phyloP scores from a whole-genome alignment of 495 filamentous ascomycete genomes.

The Aspergillus leporis region DNA sequence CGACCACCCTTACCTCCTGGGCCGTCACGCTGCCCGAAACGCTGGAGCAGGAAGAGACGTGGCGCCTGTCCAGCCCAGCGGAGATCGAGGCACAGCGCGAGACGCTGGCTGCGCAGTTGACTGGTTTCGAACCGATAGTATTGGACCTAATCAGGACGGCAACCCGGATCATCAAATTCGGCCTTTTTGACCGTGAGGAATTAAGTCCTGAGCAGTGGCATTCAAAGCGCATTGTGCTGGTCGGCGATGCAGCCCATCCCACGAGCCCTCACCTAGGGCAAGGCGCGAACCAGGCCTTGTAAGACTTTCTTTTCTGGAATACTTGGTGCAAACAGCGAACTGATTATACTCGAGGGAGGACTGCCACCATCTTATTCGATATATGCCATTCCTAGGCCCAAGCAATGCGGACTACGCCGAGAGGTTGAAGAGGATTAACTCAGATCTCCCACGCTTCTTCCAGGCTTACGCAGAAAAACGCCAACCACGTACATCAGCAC shows the following conservation, averaged over 20 bases:
- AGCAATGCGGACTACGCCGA: not conserved
- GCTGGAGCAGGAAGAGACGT: conserved; percentile 18
- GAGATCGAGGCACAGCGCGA: conserved; percentile 1
- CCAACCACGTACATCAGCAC: conserved; percentile 19
- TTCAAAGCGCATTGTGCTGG: conserved; percentile 19
- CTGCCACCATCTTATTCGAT: conserved; percentile 7
- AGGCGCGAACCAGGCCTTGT: conserved; percentile 30
- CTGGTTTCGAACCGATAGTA: conserved; percentile 16
- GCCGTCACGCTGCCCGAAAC: conserved; percentile 21
- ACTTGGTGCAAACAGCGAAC: not conserved
- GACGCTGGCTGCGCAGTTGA: conserved; percentile 5
- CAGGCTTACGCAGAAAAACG: conserved; percentile 2
- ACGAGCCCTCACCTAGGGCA: conserved; percentile 28
- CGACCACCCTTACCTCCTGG: conserved; percentile 19
- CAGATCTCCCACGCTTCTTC: conserved; percentile 11
- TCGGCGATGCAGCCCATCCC: conserved; percentile 31
- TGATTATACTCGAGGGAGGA: conserved; percentile 9
- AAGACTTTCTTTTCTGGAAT: conserved; percentile 10
- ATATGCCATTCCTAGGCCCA: not conserved
- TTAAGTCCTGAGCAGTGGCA: conserved; percentile 22
- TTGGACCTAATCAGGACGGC: conserved; percentile 12
- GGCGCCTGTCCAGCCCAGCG: not conserved
- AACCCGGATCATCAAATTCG: conserved; percentile 21
- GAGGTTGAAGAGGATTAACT: not conserved
- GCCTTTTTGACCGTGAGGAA: conserved; percentile 22